Percentiles rank a stretch among this genome's conserved stretches.
Evolutionary conservation across 371 early-diverging fungal genomes (phyloP).

Genomic region (Mucor indicus): DNA sequence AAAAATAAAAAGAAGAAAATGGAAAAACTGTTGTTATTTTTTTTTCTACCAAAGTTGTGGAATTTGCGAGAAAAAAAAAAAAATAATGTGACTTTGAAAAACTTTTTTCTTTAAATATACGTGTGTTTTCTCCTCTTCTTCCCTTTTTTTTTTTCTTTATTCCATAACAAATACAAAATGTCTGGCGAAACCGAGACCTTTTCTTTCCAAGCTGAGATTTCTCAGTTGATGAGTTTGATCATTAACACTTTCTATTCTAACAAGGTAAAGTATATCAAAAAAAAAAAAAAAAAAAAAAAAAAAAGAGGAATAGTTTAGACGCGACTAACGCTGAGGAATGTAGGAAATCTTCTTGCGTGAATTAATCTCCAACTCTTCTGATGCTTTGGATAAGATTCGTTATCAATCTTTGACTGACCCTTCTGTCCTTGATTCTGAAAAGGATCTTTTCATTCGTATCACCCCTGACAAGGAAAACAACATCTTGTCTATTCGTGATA

Average conservation of each 20-base stretch:
- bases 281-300: neutral
- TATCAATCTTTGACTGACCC: slow-evolving; percentile 56
- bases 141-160: slow-evolving; percentile 19
- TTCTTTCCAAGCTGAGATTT: slow-evolving; percentile 92
- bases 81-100: slow-evolving; percentile 17
- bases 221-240: slow-evolving; percentile 94
- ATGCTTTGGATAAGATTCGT: slow-evolving; percentile 86
- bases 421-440: slow-evolving; percentile 50
- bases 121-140: neutral
- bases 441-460: slow-evolving; percentile 65
- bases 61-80: slow-evolving; percentile 28
- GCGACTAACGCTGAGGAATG: neutral
- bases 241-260: slow-evolving; percentile 55
- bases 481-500: slow-evolving; percentile 73
- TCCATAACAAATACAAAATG: slow-evolving; percentile 19
- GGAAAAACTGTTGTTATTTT: neutral
- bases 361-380: slow-evolving; percentile 83
- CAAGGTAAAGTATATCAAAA: slow-evolving; percentile 30
- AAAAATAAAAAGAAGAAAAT: neutral
- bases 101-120: slow-evolving; percentile 4
- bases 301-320: too few species aligned
- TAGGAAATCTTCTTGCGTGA: slow-evolving; percentile 86
- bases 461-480: slow-evolving; percentile 58
- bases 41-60: neutral
- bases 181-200: slow-evolving; percentile 63